Base-by-base conservation (phyloP, 2,329 filamentous ascomycete genomes). In the Periconia sp. region DNA sequence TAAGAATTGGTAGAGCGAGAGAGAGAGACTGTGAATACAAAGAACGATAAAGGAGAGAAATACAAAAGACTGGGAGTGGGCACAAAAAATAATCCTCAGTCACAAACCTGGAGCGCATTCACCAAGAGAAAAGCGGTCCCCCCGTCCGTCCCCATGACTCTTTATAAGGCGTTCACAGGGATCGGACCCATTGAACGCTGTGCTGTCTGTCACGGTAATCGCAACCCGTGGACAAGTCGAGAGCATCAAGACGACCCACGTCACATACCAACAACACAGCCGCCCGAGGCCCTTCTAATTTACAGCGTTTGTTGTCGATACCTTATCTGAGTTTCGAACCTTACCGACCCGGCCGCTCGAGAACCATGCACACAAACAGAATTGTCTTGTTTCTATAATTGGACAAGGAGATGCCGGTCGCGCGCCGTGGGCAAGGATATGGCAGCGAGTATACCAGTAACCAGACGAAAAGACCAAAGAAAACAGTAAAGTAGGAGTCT, bases 261-360 rank as follows among this genome's bases (percentile, higher is more conserved):
- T 23, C 30, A 58, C 47, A 37, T 40, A 27, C 23, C 23, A 27
- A 37, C 33, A 37, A 37, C 33, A 37, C 33, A n/a, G 6, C 33
- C 33, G 33, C 33, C 33, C 33, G 11, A 11, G 10, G 15, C 33
- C 11, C 33, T 37, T 37, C 33, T 37, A 35, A 49, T 53, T 50
- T 47, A 30, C 49, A 45, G 52, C 59, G 50, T 50, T 50, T 46
- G 37, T 53, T 50, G 47, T 53, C 48, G 13, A 17, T 14, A 52
- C 23, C 13, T 35, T 35, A 20, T 31, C 15, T 40, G 35, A 19
- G 41, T 50, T 50, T 51, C 9, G 30, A 45, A 30, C 19, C 23
- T 27, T 45, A 23, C 43, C 43, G 43, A 31, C 43, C 27, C n/a
- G 17, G 6, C 43, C 18, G 6, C 43, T 27, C 33, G 35, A 43